These are phyloP conservation scores for Orbilia ellipsospora DNA, from an alignment of 2,329 filamentous ascomycete species.

Conservation along the genomic window DNA sequence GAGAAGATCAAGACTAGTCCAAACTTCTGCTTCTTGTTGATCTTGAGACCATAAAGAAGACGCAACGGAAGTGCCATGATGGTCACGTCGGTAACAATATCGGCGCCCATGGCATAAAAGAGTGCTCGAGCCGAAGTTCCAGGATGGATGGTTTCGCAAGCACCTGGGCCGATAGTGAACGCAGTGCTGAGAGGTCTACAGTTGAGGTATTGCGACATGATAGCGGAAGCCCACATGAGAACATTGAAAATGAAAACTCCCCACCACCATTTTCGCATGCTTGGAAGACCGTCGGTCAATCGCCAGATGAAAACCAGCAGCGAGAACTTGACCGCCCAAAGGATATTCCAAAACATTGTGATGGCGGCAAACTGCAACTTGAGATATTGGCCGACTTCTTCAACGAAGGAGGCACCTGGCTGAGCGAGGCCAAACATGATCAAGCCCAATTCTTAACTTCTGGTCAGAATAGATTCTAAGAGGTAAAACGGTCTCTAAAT, in stretches of 20 bases:
- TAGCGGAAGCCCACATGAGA: constrained; percentile 59
- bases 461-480: neutral
- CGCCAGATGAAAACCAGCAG: constrained; percentile 60
- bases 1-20: constrained; percentile 60
- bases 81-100: constrained; percentile 60
- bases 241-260: constrained; percentile 58
- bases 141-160: constrained; percentile 47
- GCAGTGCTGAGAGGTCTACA: constrained; percentile 59
- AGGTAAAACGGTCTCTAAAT: neutral
- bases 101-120: constrained; percentile 59
- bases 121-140: constrained; percentile 48
- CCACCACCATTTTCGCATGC: constrained; percentile 60
- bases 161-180: constrained; percentile 59
- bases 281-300: constrained; percentile 58
- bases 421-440: constrained; percentile 44
- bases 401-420: constrained; percentile 33
- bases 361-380: constrained; percentile 59
- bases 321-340: constrained; percentile 60
- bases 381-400: constrained; percentile 58
- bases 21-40: constrained; percentile 59
- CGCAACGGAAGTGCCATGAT: constrained; percentile 60
- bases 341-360: constrained; percentile 60
- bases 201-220: constrained; percentile 59
- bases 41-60: constrained; percentile 60
- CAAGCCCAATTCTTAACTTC: constrained; percentile 21